Conservation (phyloP, 169 alveolate genomes). For the Plasmodium gaboni region DNA sequence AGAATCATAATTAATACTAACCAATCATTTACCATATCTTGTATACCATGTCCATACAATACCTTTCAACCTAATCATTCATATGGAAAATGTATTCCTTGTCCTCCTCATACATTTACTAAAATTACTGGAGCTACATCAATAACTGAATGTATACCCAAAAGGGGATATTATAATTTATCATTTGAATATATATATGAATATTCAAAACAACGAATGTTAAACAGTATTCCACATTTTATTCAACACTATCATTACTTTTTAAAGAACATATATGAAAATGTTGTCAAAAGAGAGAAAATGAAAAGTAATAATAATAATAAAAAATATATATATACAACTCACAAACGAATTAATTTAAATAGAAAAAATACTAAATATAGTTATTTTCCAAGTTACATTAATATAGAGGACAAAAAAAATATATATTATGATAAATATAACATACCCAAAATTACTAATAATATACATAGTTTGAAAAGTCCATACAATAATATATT, state of each 20-base stretch:
- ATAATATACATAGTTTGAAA: slow-evolving; percentile 38
- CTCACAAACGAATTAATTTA: background rate
- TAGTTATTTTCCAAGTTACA: background rate
- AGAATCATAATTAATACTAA: slow-evolving; percentile 69
- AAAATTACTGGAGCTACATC: slow-evolving; percentile 71
- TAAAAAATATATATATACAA: background rate
- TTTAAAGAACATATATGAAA: slow-evolving; percentile 21
- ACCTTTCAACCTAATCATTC: slow-evolving; percentile 81
- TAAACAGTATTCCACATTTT: slow-evolving; percentile 28
- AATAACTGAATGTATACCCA: slow-evolving; percentile 80
- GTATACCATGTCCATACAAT: slow-evolving; percentile 82
- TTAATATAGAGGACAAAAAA: background rate
- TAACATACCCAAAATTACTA: slow-evolving; percentile 26
- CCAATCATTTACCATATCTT: slow-evolving; percentile 63
- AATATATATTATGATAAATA: background rate
- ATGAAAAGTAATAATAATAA: background rate
- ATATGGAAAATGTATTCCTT: slow-evolving; percentile 81
- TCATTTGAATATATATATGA: slow-evolving; percentile 39
- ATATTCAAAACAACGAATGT: slow-evolving; percentile 5
- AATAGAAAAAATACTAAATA: background rate
- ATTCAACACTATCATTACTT: slow-evolving; percentile 34
- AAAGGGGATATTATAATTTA: slow-evolving; percentile 78
- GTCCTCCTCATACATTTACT: slow-evolving; percentile 82
- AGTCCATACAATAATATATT: slow-evolving; percentile 40
- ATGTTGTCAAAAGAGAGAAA: background rate